phyloP scores from a whole-genome alignment of 768 basidiomycete genomes.

The Tylopilus sp. region DNA sequence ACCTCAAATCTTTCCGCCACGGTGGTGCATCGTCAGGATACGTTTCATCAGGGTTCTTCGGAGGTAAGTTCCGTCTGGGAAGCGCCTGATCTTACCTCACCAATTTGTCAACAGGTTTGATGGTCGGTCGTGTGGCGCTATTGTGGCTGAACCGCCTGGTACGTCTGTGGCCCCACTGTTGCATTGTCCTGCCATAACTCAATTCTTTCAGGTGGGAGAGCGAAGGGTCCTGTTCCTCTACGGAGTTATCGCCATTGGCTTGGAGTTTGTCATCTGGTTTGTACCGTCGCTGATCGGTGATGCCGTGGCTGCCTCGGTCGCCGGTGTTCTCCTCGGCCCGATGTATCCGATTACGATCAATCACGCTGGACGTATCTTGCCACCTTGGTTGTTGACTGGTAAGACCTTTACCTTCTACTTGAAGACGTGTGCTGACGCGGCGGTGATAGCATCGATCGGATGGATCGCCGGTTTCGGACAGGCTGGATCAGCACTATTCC shows the following conservation, averaged over 20 bases:
- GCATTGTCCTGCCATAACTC: not conserved
- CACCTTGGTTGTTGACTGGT: slow-evolving; percentile 62
- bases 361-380: slow-evolving; percentile 63
- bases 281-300: slow-evolving; percentile 50
- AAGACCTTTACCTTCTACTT: not conserved
- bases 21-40: slow-evolving; percentile 47
- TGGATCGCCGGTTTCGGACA: slow-evolving; percentile 70
- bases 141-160: slow-evolving; percentile 56
- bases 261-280: slow-evolving; percentile 58
- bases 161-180: not conserved
- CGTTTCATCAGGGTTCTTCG: slow-evolving; percentile 55
- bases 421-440: not conserved
- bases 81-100: not conserved
- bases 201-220: slow-evolving; percentile 46
- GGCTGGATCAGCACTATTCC: slow-evolving; percentile 69
- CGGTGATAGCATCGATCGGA: slow-evolving; percentile 48
- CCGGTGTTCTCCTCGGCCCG: slow-evolving; percentile 53
- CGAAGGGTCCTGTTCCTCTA: slow-evolving; percentile 52
- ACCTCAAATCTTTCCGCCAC: slow-evolving; percentile 39
- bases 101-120: slow-evolving; percentile 41
- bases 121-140: slow-evolving; percentile 51
- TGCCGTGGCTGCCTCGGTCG: slow-evolving; percentile 52
- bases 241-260: slow-evolving; percentile 46
- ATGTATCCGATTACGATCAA: slow-evolving; percentile 64
- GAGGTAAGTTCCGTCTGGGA: slow-evolving; percentile 36